Conservation (phyloP, 1,284 basidiomycete genomes). For the Apiotrichum veenhuisii region DNA sequence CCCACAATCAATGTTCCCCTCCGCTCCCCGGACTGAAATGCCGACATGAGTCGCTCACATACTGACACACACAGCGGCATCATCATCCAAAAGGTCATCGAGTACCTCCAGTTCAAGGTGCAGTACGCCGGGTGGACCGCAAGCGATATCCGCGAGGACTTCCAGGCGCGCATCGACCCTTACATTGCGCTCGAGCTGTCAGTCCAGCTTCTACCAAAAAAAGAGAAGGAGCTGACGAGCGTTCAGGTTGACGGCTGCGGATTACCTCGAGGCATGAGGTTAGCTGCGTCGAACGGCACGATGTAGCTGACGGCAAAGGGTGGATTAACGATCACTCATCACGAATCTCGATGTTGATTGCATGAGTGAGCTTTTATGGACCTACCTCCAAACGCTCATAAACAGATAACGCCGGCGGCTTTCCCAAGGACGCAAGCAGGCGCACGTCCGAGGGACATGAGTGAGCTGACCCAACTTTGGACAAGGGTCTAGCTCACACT, state of each 20-base stretch:
- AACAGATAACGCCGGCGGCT: too few species aligned
- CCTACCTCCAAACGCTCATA: too few species aligned
- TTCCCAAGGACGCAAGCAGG: too few species aligned
- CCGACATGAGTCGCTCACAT: background rate
- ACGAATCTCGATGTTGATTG: too few species aligned
- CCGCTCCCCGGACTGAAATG: background rate
- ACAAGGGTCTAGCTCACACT: too few species aligned
- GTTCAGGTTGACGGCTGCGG: constrained; percentile 48
- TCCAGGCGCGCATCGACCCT: constrained; percentile 55
- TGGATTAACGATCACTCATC: background rate
- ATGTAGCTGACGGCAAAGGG: too few species aligned
- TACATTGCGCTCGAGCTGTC: constrained; percentile 59
- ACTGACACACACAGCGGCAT: constrained; percentile 41
- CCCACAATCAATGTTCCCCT: too few species aligned
- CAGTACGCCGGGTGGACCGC: constrained; percentile 50
- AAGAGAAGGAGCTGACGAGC: constrained; percentile 9
- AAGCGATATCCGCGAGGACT: constrained; percentile 55
- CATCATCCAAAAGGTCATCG: constrained; percentile 57
- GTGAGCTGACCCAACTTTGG: too few species aligned
- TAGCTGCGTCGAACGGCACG: background rate
- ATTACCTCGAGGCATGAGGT: constrained; percentile 46
- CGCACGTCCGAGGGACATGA: too few species aligned
- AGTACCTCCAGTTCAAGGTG: constrained; percentile 57
- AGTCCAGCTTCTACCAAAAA: constrained; percentile 29
- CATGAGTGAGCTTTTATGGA: too few species aligned